These are phyloP conservation scores for Scheffersomyces lignicola DNA, from an alignment of 1,139 yeast species.

Conservation along the genomic window DNA sequence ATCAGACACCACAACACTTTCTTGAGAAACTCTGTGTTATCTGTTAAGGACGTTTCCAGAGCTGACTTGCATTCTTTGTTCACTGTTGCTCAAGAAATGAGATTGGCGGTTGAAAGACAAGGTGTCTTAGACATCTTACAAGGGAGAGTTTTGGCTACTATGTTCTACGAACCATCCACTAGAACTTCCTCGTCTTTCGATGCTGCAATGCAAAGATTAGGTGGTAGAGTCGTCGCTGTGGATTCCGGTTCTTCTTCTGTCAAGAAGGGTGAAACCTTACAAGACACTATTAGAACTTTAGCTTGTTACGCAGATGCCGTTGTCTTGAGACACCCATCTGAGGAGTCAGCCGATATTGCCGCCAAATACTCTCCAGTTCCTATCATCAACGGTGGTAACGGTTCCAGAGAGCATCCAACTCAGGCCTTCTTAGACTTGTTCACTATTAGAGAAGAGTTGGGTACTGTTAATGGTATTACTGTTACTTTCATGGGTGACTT, in stretches of 20 bases:
- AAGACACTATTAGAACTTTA: constrained; percentile 92
- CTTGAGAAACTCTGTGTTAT: constrained; percentile 81
- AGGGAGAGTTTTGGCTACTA: constrained; percentile 90
- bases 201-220: constrained; percentile 99
- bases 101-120: constrained; percentile 94
- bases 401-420: constrained; percentile 96
- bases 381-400: constrained; percentile 96
- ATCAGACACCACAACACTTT: constrained; percentile 85
- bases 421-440: constrained; percentile 96
- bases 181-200: constrained; percentile 95
- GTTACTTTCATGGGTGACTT: constrained; percentile 99
- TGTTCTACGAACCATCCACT: constrained; percentile 98
- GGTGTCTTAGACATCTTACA: constrained; percentile 89
- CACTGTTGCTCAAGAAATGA: constrained; percentile 97
- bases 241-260: constrained; percentile 86
- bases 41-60: constrained; percentile 85
- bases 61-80: constrained; percentile 88
- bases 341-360: constrained; percentile 89
- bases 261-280: constrained; percentile 96
- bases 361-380: constrained; percentile 97
- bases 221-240: constrained; percentile 94
- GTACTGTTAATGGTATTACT: constrained; percentile 96
- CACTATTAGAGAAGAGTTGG: constrained; percentile 98
- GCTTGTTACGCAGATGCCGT: constrained; percentile 97
- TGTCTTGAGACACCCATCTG: constrained; percentile 94